phyloP scores from a whole-genome alignment of 139 green algal genomes.

The Chlamydomonas sp. region DNA sequence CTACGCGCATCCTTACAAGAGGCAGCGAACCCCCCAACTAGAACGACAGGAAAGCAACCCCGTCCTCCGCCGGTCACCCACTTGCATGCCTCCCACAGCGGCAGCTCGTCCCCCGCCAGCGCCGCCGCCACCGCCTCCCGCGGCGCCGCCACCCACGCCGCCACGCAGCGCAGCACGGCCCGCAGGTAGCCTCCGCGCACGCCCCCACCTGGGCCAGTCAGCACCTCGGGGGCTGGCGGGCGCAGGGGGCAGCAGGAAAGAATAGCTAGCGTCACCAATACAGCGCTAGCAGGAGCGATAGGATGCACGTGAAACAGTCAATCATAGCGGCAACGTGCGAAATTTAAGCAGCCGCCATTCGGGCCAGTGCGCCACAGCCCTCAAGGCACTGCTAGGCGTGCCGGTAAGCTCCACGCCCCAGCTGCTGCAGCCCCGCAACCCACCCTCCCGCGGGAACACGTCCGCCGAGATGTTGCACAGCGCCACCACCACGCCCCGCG shows the following conservation, averaged over 20 bases:
- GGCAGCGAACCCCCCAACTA: no score
- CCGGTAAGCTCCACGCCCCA: background rate
- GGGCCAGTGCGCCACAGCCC: background rate
- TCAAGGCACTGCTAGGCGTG: background rate
- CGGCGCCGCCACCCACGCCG: slow-evolving; percentile 56
- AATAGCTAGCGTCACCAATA: background rate
- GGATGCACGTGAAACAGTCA: background rate
- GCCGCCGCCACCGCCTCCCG: slow-evolving; percentile 54
- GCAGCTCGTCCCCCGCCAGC: slow-evolving; percentile 49
- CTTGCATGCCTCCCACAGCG: slow-evolving; percentile 81
- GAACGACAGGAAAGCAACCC: no score
- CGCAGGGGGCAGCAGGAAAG: background rate
- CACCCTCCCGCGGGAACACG: slow-evolving; percentile 67
- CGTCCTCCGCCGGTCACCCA: background rate
- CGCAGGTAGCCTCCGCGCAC: slow-evolving; percentile 54
- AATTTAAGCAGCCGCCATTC: background rate
- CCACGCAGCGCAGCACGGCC: slow-evolving; percentile 68
- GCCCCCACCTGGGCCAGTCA: slow-evolving; percentile 13
- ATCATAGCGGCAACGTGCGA: background rate
- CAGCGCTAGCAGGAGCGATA: background rate
- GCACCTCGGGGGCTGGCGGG: background rate
- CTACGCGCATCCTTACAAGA: no score
- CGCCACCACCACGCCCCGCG: slow-evolving; percentile 73
- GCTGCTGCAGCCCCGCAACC: background rate
- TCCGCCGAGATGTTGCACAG: slow-evolving; percentile 77